Base-by-base conservation (phyloP, 2,329 filamentous ascomycete species). In the Alternaria rosae region DNA sequence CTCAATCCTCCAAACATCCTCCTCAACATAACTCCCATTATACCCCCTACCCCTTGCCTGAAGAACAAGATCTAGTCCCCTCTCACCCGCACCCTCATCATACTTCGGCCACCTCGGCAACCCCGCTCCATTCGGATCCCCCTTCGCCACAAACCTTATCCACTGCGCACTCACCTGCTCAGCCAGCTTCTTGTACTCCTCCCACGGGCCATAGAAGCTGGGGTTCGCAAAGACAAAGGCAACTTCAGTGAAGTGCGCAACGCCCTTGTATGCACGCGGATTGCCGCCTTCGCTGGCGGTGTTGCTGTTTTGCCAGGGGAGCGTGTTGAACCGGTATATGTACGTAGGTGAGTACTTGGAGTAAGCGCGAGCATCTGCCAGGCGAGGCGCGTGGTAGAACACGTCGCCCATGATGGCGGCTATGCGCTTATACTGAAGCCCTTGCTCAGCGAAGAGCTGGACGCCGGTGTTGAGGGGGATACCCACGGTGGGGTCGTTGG, bases 271-370 rank as follows among this genome's bases (percentile, higher is more conserved):
- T 15, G 78, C 78, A 0, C 80, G 76, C 2, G 74, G 67, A 6
- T 82, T 71, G 12, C 84, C 83, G n/a, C 82, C 82, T 0, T 82
- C 72, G 8, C 82, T 71, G 0, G 73, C 64, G 15, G 73, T 75
- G 10, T 69, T 68, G 55, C 60, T 61, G 55, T 74, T 57, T 44
- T 69, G 63, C 61, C 71, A 79, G 3, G 76, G 76, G 12, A 74
- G 70, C 5, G 77, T 79, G 70, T 90, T 87, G 81, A 90, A 90
- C 50, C 86, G 83, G 78, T 89, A 90, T 62, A 84, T 85, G 77
- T 88, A 90, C 4, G 84, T 82, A 1, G 85, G 75, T 8, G 80
- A 77, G 79, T 79, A 70, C 83, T 81, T 70, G 78, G 84, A 41
- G 83, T 83, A 60, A 80, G 78, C 20, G 83, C 84, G 15, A 10